Percentiles rank a stretch among this genome's conserved stretches.
Conservation (phyloP, 306 rosid genomes). For the Medicago arabica region DNA sequence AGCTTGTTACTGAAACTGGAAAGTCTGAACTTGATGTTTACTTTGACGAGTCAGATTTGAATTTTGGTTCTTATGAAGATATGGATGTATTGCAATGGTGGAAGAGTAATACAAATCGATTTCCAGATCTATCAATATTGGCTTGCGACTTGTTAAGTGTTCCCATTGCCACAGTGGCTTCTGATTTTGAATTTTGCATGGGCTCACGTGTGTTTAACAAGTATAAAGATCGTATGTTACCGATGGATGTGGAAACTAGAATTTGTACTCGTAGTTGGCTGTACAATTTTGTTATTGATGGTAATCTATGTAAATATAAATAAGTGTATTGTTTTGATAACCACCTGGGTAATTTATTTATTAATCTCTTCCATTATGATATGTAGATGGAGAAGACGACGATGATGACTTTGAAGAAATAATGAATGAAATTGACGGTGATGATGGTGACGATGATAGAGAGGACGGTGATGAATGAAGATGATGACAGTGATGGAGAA, state of each 20-base stretch:
- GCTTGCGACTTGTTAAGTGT: background rate
- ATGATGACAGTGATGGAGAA: no score
- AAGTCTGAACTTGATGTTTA: background rate
- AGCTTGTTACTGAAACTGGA: background rate
- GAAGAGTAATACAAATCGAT: background rate
- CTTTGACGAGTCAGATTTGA: background rate
- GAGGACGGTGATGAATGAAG: no score
- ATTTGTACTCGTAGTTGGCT: background rate
- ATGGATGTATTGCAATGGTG: background rate
- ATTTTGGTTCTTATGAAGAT: background rate
- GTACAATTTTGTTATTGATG: background rate
- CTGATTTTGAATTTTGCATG: background rate
- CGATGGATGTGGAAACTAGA: background rate
- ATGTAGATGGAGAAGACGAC: constrained; percentile 10
- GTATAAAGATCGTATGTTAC: background rate
- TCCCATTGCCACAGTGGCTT: background rate
- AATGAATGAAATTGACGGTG: background rate
- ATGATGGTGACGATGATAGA: background rate
- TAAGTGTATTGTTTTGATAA: background rate
- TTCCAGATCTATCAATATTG: background rate
- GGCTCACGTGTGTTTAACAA: background rate
- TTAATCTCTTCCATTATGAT: background rate
- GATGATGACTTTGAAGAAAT: background rate
- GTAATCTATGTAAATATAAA: background rate
- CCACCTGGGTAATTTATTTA: background rate